Percentiles rank a stretch among this genome's conserved stretches.
Evolutionary conservation across 306 rosid genomes (phyloP).

Genomic region (Crataegus laevigata): DNA sequence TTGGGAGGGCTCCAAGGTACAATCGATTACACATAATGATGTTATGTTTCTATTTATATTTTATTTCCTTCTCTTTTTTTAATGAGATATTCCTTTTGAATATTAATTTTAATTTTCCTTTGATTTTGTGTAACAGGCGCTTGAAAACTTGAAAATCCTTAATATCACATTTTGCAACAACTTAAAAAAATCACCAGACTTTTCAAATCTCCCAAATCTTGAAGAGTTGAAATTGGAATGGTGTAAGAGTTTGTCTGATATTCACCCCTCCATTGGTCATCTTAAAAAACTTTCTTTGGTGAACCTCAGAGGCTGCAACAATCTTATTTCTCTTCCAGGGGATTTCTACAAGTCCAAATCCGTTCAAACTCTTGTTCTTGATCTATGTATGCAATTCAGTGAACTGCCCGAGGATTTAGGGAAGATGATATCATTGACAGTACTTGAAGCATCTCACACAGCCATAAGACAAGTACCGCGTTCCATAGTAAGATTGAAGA

Average conservation of each 20-base stretch:
- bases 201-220: slow-evolving; percentile 19
- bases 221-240: slow-evolving; percentile 10
- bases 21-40: too few relatives aligned
- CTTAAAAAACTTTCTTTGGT: background rate
- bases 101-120: too few relatives aligned
- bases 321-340: background rate
- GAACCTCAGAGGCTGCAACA: background rate
- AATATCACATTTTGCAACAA: slow-evolving; percentile 23
- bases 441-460: rapidly evolving
- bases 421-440: too few relatives aligned
- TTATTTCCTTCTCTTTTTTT: background rate
- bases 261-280: background rate
- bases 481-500: too few relatives aligned
- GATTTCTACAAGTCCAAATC: too few relatives aligned
- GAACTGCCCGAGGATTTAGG: too few relatives aligned
- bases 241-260: slow-evolving; percentile 11
- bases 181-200: slow-evolving; percentile 23
- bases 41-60: too few relatives aligned
- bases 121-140: background rate
- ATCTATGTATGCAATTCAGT: too few relatives aligned
- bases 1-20: too few relatives aligned
- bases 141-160: slow-evolving; percentile 13
- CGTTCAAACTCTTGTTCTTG: too few relatives aligned
- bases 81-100: too few relatives aligned
- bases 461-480: too few relatives aligned